These are phyloP conservation scores for Penicillium coffeae DNA, from an alignment of 495 filamentous ascomycete genomes.

Conservation along the genomic window DNA sequence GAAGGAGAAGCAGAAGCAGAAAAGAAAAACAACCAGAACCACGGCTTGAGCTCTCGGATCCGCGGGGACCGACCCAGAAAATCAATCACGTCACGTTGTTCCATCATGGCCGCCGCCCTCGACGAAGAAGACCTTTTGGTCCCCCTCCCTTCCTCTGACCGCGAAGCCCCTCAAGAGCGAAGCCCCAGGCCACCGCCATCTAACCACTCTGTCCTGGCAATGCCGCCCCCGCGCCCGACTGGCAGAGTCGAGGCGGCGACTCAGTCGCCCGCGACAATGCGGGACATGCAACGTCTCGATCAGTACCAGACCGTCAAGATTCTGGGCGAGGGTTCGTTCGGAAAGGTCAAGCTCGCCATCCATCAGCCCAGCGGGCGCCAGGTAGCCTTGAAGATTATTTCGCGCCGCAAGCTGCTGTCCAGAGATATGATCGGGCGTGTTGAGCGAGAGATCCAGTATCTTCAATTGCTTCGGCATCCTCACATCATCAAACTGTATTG, in stretches of 20 bases:
- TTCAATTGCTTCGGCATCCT: slow-evolving; percentile 91
- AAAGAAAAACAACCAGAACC: slow-evolving; percentile 14
- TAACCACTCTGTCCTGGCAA: slow-evolving; percentile 43
- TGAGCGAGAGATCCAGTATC: slow-evolving; percentile 95
- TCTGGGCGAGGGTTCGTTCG: slow-evolving; percentile 93
- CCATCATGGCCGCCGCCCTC: slow-evolving; percentile 49
- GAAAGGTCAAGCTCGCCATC: slow-evolving; percentile 95
- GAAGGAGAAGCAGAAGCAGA: slow-evolving; percentile 1
- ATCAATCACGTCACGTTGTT: slow-evolving; percentile 46
- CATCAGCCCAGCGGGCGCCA: slow-evolving; percentile 88
- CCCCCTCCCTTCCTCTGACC: slow-evolving; percentile 66
- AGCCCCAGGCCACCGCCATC: slow-evolving; percentile 21
- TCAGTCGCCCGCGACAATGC: slow-evolving; percentile 44
- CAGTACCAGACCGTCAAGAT: slow-evolving; percentile 88
- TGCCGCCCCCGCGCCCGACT: slow-evolving; percentile 44
- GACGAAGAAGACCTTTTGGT: slow-evolving; percentile 93
- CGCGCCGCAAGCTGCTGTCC: slow-evolving; percentile 88
- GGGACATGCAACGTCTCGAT: slow-evolving; percentile 74
- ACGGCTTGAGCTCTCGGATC: slow-evolving; percentile 18
- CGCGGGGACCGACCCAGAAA: slow-evolving; percentile 24
- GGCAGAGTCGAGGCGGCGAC: slow-evolving; percentile 30
- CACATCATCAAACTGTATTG: slow-evolving; percentile 99
- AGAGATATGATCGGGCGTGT: slow-evolving; percentile 96
- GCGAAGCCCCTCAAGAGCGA: slow-evolving; percentile 40
- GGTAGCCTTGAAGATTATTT: slow-evolving; percentile 96